A percentile compares a stretch with the other conserved stretches of the same genome.
Conservation (phyloP, 805 yeast species). For the Kodamaea leandrae region DNA sequence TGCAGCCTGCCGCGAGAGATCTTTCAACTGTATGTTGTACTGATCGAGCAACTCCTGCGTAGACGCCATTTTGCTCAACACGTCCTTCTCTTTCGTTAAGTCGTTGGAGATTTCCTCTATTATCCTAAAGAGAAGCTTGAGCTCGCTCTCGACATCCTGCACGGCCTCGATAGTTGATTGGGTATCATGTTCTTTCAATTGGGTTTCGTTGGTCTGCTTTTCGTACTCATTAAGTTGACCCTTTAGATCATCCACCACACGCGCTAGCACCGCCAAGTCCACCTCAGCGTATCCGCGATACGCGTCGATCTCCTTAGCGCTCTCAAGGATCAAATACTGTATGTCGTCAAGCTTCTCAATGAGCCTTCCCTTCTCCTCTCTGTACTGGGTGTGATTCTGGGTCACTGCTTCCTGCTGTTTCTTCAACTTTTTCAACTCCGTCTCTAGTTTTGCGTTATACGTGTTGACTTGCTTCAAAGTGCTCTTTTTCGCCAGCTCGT, state of each 20-base stretch:
- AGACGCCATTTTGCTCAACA: slow-evolving; percentile 35
- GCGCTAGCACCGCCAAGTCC: slow-evolving; percentile 53
- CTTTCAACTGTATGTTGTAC: slow-evolving; percentile 35
- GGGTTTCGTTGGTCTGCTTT: slow-evolving; percentile 16
- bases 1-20: slow-evolving; percentile 40
- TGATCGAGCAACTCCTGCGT: slow-evolving; percentile 42
- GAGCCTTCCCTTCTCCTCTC: slow-evolving; percentile 56
- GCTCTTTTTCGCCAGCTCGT: slow-evolving; percentile 28
- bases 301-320: slow-evolving; percentile 57
- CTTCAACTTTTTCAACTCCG: slow-evolving; percentile 59
- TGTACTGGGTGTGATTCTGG: slow-evolving; percentile 61
- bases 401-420: slow-evolving; percentile 61
- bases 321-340: slow-evolving; percentile 54
- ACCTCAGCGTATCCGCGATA: slow-evolving; percentile 59
- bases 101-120: slow-evolving; percentile 52
- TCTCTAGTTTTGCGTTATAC: slow-evolving; percentile 57
- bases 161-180: slow-evolving; percentile 58
- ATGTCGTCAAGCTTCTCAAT: slow-evolving; percentile 60
- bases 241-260: slow-evolving; percentile 52
- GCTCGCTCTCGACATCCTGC: slow-evolving; percentile 37
- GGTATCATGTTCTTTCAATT: slow-evolving; percentile 44
- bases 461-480: slow-evolving; percentile 38
- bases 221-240: slow-evolving; percentile 40
- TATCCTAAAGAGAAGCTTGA: slow-evolving; percentile 46
- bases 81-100: slow-evolving; percentile 40